phyloP scores from a whole-genome alignment of 1,284 basidiomycete species.

The Ustilago xerochloae region DNA sequence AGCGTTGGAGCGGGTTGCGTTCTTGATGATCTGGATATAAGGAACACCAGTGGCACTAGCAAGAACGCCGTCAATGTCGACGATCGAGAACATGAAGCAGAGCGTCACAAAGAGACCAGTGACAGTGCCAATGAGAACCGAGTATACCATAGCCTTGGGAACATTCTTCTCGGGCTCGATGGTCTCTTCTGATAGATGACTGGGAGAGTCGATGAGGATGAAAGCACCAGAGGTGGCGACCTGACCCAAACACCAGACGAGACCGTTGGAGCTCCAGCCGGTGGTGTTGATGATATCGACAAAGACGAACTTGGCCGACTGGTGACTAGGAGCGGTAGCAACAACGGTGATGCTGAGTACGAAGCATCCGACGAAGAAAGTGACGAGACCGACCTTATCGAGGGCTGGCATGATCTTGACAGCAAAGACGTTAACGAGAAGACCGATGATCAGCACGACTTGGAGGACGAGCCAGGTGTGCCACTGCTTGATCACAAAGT shows the following conservation, averaged over 20 bases:
- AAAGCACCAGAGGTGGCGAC: conserved; percentile 33
- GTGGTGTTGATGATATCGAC: conserved; percentile 35
- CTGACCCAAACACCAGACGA: conserved; percentile 31
- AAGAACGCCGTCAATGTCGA: conserved; percentile 35
- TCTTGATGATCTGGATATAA: conserved; percentile 36
- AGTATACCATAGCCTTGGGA: conserved; percentile 40
- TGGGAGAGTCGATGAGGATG: conserved; percentile 36
- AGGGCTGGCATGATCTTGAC: conserved; percentile 37
- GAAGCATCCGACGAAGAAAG: conserved; percentile 34
- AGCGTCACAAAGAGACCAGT: conserved; percentile 34
- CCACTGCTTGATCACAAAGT: conserved; percentile 41
- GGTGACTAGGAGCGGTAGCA: conserved; percentile 24
- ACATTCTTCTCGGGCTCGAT: conserved; percentile 38
- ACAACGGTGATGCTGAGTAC: conserved; percentile 36
- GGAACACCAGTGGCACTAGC: conserved; percentile 23
- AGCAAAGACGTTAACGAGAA: conserved; percentile 27
- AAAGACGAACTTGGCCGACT: conserved; percentile 33
- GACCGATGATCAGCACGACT: conserved; percentile 20
- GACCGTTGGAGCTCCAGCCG: conserved; percentile 26
- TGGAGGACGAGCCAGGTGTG: conserved; percentile 33
- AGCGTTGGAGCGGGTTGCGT: conserved; percentile 29
- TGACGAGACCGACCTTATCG: conserved; percentile 27
- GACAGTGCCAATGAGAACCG: conserved; percentile 30
- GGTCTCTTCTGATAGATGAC: conserved; percentile 36
- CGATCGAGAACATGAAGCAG: conserved; percentile 40